phyloP scores from a whole-genome alignment of 129 eudicot genomes.

The Calendula officinalis region DNA sequence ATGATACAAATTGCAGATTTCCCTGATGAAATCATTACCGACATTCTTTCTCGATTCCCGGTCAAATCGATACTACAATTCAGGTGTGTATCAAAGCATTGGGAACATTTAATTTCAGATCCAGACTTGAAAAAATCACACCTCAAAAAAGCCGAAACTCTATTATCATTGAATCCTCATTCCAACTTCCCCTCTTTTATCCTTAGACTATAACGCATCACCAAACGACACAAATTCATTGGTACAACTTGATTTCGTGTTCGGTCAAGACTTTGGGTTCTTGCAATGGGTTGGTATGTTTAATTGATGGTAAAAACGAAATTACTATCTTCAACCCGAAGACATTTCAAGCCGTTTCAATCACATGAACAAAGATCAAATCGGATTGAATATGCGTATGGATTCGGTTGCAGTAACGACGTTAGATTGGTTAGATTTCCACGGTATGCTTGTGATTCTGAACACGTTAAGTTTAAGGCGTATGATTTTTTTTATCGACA shows the following conservation, averaged over 20 bases:
- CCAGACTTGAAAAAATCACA: slow-evolving; percentile 27
- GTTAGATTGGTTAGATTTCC: slow-evolving; percentile 29
- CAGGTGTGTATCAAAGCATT: slow-evolving; percentile 40
- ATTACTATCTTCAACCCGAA: slow-evolving; percentile 37
- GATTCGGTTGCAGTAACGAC: slow-evolving; percentile 33
- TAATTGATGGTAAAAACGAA: slow-evolving; percentile 26
- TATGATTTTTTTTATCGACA: slow-evolving; percentile 39
- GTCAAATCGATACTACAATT: slow-evolving; percentile 39
- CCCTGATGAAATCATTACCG: slow-evolving; percentile 33
- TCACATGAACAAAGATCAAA: slow-evolving; percentile 14
- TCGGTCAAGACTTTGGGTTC: slow-evolving; percentile 35
- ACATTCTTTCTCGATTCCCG: slow-evolving; percentile 38
- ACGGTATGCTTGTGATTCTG: slow-evolving; percentile 37
- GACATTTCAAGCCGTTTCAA: slow-evolving; percentile 27
- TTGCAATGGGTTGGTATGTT: slow-evolving; percentile 43
- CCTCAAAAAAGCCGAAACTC: slow-evolving; percentile 19
- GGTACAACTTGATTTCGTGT: slow-evolving; percentile 13
- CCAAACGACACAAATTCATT: slow-evolving; percentile 17
- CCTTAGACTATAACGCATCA: slow-evolving; percentile 28
- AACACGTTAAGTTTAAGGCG: neutral
- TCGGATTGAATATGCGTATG: slow-evolving; percentile 34
- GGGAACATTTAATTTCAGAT: slow-evolving; percentile 29
- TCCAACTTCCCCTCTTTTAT: slow-evolving; percentile 32
- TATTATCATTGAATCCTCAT: slow-evolving; percentile 30
- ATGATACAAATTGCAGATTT: slow-evolving; percentile 11